Conservation (phyloP, 2,329 filamentous ascomycete species). For the Aspergillus sojae region DNA sequence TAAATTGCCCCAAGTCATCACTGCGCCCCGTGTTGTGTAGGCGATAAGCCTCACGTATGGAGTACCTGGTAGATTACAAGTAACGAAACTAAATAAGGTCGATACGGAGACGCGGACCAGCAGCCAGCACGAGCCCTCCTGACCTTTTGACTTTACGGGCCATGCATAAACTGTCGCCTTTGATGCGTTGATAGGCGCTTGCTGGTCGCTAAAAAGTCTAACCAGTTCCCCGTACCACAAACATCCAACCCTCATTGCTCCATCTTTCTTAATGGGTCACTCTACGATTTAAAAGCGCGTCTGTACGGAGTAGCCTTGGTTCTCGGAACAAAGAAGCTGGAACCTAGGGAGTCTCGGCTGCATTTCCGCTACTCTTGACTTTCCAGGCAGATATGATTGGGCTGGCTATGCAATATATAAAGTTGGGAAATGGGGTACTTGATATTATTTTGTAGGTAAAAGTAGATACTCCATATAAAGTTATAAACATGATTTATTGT, state of each 20-base stretch:
- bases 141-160: constrained; percentile 4
- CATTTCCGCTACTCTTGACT: not conserved
- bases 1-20: not conserved
- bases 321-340: constrained; percentile 1
- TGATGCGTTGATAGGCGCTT: constrained; percentile 2
- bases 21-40: not conserved
- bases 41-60: not conserved
- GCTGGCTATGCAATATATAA: not conserved
- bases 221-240: constrained; percentile 6
- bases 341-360: not conserved
- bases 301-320: not conserved
- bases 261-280: not conserved
- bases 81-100: not conserved
- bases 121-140: not conserved
- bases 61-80: not conserved
- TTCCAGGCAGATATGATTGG: not conserved
- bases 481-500: not conserved
- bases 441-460: not conserved
- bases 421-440: not conserved
- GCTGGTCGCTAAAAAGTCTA: constrained; percentile 1
- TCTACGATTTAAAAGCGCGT: constrained; percentile 1
- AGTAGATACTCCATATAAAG: not conserved
- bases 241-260: not conserved
- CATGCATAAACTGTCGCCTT: constrained; percentile 1
- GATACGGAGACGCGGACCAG: not conserved